These are phyloP conservation scores for Sarocladium strictum DNA, from an alignment of 2,329 filamentous ascomycete genomes.

Conservation along the genomic window DNA sequence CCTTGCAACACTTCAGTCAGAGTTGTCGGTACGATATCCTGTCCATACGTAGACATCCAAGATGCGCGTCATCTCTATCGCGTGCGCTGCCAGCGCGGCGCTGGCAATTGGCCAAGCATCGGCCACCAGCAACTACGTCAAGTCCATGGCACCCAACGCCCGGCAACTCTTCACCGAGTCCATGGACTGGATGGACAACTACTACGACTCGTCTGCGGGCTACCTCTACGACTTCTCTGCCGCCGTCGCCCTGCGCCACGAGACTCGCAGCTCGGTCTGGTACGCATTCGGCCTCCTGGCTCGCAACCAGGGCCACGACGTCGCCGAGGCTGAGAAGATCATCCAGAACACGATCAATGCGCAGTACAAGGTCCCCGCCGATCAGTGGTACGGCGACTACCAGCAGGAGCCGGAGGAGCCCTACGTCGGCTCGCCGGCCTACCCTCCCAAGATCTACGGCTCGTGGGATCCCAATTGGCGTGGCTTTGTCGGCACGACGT, in stretches of 20 bases:
- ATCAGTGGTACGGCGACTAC: constrained; percentile 37
- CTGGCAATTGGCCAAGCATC: neutral
- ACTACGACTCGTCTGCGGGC: constrained; percentile 44
- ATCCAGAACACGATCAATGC: constrained; percentile 45
- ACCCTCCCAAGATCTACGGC: constrained; percentile 46
- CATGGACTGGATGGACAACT: constrained; percentile 49
- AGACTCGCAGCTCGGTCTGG: constrained; percentile 52
- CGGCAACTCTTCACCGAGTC: constrained; percentile 4
- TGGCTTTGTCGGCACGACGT: constrained; percentile 54
- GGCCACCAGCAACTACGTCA: neutral
- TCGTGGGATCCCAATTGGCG: constrained; percentile 61
- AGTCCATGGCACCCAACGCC: neutral
- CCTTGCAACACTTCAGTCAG: too few relatives aligned
- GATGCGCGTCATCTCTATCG: neutral
- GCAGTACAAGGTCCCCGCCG: constrained; percentile 44
- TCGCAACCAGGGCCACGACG: constrained; percentile 65
- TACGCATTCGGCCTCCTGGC: constrained; percentile 53
- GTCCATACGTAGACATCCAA: neutral
- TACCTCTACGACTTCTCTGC: constrained; percentile 47
- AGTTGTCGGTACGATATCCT: too few relatives aligned
- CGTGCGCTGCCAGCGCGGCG: neutral
- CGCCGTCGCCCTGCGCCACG: constrained; percentile 41
- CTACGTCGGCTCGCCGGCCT: constrained; percentile 43
- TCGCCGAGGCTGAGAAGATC: constrained; percentile 53
- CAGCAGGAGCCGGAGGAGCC: constrained; percentile 52